These are phyloP conservation scores for Sarocladiaceae sp. DNA, from an alignment of 2,329 filamentous ascomycete genomes.

Conservation along the genomic window DNA sequence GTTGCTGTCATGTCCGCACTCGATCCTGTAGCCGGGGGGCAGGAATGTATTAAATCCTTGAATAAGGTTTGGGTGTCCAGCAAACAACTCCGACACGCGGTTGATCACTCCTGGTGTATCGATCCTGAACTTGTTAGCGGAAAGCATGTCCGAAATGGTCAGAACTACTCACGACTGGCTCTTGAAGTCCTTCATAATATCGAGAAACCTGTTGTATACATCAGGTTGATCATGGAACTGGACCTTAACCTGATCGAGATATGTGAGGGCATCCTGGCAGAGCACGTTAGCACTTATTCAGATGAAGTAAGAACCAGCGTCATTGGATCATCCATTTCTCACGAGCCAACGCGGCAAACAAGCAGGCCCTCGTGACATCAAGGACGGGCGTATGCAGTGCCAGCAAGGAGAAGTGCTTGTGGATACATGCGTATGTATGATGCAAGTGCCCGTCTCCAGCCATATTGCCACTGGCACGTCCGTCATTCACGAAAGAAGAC, in stretches of 20 bases:
- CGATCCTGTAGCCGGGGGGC: constrained; percentile 91
- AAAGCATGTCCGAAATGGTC: not conserved
- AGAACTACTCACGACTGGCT: constrained; percentile 76
- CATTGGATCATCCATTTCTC: no score
- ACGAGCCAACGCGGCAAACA: no score
- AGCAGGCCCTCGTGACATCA: not conserved
- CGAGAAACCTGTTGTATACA: constrained; percentile 93
- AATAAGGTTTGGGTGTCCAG: constrained; percentile 90
- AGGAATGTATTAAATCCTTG: constrained; percentile 98
- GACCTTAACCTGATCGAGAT: constrained; percentile 97
- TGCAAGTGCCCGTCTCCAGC: not conserved
- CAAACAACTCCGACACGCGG: constrained; percentile 90
- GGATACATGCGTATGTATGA: no score
- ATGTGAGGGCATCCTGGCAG: constrained; percentile 71
- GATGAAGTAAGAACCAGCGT: no score
- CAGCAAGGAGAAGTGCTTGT: not conserved
- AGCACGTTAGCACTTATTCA: constrained; percentile 12
- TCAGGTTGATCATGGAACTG: constrained; percentile 96
- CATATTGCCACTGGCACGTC: no score
- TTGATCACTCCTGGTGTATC: constrained; percentile 98
- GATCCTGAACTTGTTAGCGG: constrained; percentile 54
- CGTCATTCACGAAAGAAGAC: constrained; percentile 1
- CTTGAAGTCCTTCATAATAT: constrained; percentile 99
- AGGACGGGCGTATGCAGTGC: not conserved
- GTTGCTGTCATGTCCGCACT: constrained; percentile 90